Evolutionary conservation across 1,139 yeast species (phyloP).

Genomic region (Blastobotrys apis): DNA sequence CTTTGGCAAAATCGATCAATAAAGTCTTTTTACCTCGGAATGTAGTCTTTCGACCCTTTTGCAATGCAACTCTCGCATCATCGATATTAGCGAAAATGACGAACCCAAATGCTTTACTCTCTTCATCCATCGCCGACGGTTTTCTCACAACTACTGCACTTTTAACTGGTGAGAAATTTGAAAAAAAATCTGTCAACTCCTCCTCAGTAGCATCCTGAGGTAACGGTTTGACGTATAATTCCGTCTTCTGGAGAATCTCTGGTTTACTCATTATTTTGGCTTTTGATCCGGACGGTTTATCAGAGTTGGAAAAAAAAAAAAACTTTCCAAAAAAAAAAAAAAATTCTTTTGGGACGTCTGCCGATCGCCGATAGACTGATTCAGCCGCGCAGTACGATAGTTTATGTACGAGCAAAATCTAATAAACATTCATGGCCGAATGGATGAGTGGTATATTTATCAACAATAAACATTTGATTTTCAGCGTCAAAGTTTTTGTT

Average conservation of each 20-base stretch:
- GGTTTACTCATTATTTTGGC: neutral
- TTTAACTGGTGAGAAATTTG: conserved; percentile 90
- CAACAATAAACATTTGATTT: conserved; percentile 33
- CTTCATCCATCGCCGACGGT: conserved; percentile 51
- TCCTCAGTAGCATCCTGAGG: conserved; percentile 81
- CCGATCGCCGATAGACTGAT: too few relatives aligned
- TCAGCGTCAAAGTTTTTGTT: conserved; percentile 32
- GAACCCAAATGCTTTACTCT: conserved; percentile 91
- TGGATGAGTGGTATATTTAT: conserved; percentile 40
- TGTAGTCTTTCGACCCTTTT: conserved; percentile 59
- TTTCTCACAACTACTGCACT: conserved; percentile 93
- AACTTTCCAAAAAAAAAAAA: neutral
- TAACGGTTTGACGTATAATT: conserved; percentile 73
- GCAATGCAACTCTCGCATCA: conserved; percentile 75
- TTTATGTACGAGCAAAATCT: conserved; percentile 16
- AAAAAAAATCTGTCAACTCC: conserved; percentile 74
- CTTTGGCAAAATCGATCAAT: conserved; percentile 82
- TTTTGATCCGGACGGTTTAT: too few relatives aligned
- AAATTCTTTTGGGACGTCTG: too few relatives aligned
- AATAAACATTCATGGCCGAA: conserved; percentile 25
- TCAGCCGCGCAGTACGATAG: too few relatives aligned
- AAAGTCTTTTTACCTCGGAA: conserved; percentile 57
- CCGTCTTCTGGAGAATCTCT: conserved; percentile 17
- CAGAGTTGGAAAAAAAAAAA: neutral
- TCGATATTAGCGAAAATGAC: conserved; percentile 84